These are phyloP conservation scores for Wickerhamiella sorbophila DNA, from an alignment of 805 yeast species.

Conservation along the genomic window DNA sequence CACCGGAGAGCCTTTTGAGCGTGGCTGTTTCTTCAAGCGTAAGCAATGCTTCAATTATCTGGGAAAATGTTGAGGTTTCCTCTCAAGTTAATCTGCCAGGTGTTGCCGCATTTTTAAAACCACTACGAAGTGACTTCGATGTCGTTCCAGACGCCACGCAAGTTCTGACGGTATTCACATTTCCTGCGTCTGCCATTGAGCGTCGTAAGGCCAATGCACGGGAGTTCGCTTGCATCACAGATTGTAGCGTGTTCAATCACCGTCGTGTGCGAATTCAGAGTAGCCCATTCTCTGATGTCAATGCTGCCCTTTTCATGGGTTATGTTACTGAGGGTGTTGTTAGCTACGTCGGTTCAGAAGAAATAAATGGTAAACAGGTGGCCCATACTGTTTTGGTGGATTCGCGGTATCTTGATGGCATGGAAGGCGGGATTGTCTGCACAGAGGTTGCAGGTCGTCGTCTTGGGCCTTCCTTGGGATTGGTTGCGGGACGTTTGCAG, in stretches of 20 bases:
- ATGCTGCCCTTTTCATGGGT: slow-evolving; percentile 24
- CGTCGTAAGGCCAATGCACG: not conserved
- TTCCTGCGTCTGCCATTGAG: slow-evolving; percentile 1
- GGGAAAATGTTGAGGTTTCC: slow-evolving; percentile 12
- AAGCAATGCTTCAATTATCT: slow-evolving; percentile 3
- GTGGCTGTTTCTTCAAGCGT: slow-evolving; percentile 4
- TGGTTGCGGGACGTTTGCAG: slow-evolving; percentile 20
- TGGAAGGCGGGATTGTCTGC: slow-evolving; percentile 24
- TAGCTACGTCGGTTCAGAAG: slow-evolving; percentile 10
- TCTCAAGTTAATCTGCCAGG: not conserved
- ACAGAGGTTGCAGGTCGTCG: slow-evolving; percentile 1
- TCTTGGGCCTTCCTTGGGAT: slow-evolving; percentile 15
- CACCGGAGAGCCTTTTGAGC: slow-evolving; percentile 1
- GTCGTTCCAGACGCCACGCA: slow-evolving; percentile 6
- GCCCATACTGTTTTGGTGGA: slow-evolving; percentile 19
- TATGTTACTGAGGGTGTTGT: slow-evolving; percentile 21
- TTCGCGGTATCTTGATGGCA: slow-evolving; percentile 24
- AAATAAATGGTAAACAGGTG: not conserved
- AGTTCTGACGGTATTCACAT: slow-evolving; percentile 8
- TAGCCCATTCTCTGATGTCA: slow-evolving; percentile 24
- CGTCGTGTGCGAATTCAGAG: slow-evolving; percentile 12
- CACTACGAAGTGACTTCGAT: slow-evolving; percentile 7
- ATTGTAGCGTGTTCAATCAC: not conserved
- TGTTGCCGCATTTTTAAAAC: not conserved
- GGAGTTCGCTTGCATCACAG: not conserved